phyloP scores from a whole-genome alignment of 2,329 filamentous ascomycete species.

The Ophiobolus disseminans region DNA sequence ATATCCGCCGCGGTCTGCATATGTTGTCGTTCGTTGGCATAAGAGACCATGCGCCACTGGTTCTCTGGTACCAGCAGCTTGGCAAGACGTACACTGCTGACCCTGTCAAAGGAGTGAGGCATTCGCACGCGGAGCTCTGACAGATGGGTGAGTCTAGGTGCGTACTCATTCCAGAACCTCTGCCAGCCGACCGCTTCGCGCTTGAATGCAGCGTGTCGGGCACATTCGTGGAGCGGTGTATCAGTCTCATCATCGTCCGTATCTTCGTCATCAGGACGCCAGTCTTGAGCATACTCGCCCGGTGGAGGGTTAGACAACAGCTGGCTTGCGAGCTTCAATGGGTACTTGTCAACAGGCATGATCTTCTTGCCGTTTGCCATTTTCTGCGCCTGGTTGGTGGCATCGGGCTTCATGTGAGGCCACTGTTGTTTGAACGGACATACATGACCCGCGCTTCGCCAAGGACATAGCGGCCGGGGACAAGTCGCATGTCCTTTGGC shows the following conservation, averaged over 20 bases:
- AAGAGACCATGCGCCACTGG: constrained; percentile 26
- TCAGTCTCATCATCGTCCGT: background rate
- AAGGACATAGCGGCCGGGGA: constrained; percentile 16
- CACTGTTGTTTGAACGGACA: no score
- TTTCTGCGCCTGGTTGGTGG: no score
- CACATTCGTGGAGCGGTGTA: constrained; percentile 14
- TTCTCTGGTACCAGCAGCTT: constrained; percentile 17
- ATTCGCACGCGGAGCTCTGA: constrained; percentile 30
- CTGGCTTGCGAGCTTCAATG: constrained; percentile 11
- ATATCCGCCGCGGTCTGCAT: constrained; percentile 26
- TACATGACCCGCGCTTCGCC: background rate
- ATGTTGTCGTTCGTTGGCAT: constrained; percentile 27
- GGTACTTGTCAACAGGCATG: background rate
- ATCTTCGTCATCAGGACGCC: background rate
- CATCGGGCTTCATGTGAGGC: no score
- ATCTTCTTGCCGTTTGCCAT: no score
- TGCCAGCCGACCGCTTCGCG: constrained; percentile 37
- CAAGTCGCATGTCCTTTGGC: constrained; percentile 11
- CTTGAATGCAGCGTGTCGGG: constrained; percentile 20
- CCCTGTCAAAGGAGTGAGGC: constrained; percentile 25
- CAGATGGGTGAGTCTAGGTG: constrained; percentile 18
- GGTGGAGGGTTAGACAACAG: constrained; percentile 11
- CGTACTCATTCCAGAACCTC: constrained; percentile 32
- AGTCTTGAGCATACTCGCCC: constrained; percentile 9
- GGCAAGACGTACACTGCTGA: constrained; percentile 23